Percentiles rank a stretch among this genome's conserved stretches.
Evolutionary conservation across 2,329 filamentous ascomycete species (phyloP).

Genomic region (Calonectria pteridis): DNA sequence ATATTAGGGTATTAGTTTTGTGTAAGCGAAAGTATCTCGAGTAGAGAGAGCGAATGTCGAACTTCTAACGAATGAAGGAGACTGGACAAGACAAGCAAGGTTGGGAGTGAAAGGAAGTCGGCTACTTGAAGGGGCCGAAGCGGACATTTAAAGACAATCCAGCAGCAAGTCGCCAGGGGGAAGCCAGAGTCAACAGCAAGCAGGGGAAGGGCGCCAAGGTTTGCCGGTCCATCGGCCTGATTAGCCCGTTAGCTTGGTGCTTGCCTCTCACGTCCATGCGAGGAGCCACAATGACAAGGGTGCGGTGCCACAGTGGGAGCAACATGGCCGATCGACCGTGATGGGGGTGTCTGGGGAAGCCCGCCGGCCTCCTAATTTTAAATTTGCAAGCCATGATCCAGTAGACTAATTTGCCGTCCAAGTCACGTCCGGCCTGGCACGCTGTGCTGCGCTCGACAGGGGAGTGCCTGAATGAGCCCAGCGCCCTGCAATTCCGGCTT

Average conservation of each 20-base stretch:
- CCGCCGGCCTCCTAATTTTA: conserved; percentile 45
- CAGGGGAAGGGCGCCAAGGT: conserved; percentile 36
- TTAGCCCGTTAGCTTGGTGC: conserved; percentile 31
- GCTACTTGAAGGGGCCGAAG: conserved; percentile 29
- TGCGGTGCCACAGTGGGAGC: conserved; percentile 33
- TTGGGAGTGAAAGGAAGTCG: conserved; percentile 24
- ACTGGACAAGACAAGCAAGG: conserved; percentile 34
- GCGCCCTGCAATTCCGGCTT: conserved; percentile 41
- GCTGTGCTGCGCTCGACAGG: conserved; percentile 30
- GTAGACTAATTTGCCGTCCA: conserved; percentile 44
- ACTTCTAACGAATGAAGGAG: conserved; percentile 45
- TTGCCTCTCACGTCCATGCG: conserved; percentile 34
- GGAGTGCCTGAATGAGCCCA: conserved; percentile 27
- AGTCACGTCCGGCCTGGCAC: conserved; percentile 19
- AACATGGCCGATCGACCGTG: conserved; percentile 39
- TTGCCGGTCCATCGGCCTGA: conserved; percentile 40
- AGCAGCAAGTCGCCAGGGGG: conserved; percentile 31
- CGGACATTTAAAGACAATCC: conserved; percentile 40
- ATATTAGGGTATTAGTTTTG: conserved; percentile 45
- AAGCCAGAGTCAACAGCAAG: conserved; percentile 29
- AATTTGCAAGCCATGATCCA: conserved; percentile 48
- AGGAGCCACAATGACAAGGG: conserved; percentile 24
- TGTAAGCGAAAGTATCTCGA: conserved; percentile 35
- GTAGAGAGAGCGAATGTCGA: conserved; percentile 35
- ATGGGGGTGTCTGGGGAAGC: conserved; percentile 46